Base-by-base conservation (phyloP, 768 basidiomycete species). In the Boletus coccyginus region DNA sequence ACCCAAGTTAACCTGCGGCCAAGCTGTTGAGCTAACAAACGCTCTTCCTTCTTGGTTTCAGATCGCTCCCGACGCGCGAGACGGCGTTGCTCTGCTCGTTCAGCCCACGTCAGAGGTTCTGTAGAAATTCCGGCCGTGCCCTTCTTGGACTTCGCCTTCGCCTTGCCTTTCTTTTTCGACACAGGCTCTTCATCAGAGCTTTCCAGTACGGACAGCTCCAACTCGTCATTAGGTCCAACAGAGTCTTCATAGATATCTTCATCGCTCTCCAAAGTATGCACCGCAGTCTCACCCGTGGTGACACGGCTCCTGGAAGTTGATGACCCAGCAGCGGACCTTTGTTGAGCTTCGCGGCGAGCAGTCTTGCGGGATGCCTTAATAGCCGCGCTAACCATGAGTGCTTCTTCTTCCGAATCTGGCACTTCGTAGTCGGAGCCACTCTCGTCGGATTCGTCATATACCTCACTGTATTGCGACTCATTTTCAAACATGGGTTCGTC, bases 1-100 rank as follows among this genome's bases (percentile, higher is more conserved):
- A 90, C 86, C 70, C 82, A 78, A 13, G 90, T 92, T 60, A 96
- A 73, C 61, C 78, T 84, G 29, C 94, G 82, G 10, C 92, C 91
- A 11, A 94, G 74, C 65, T 86, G 77, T 55, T 71, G 62, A 47
- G 74, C 71, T 62, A 90, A 65, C 41, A 68, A 76, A 46, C 64
- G 67, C 66, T 88, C 81, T 67, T 84, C 86, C 49, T 50, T 61
- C 65, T 75, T 78, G 44, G 66, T 70, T 62, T 65, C 64, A 63
- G 64, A 42, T 66, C 64, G 57, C 57, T 62, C 68, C 53, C 41
- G 35, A 40, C 60, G 57, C 36, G 62, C 65, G 42, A 53, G 59
- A 38, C 64, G 59, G 32, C 62, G 64, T 39, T 11, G 52, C 16
- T 56, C 50, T 2, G 5, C 32, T 16, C 16, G 53, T 40, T 64